Evolutionary conservation across 1,284 basidiomycete genomes (phyloP).

Genomic region (Irpex sp.): DNA sequence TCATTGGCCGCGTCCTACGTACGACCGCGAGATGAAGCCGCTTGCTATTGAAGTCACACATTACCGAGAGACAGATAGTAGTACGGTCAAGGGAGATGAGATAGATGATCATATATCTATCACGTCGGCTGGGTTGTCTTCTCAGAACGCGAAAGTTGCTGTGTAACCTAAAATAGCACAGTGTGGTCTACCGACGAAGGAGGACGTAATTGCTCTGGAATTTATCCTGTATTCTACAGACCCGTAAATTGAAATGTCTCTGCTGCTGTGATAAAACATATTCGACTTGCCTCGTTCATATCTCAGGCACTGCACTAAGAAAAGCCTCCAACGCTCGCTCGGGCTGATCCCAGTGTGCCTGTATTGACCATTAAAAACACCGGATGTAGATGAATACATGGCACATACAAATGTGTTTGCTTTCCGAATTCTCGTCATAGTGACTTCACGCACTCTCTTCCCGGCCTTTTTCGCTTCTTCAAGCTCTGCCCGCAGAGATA

Average conservation of each 20-base stretch:
- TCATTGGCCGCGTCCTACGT: background rate
- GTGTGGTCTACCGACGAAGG: no score
- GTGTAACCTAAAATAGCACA: no score
- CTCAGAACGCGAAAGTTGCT: no score
- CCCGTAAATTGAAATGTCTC: background rate
- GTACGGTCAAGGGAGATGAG: background rate
- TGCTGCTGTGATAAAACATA: background rate
- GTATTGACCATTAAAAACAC: background rate
- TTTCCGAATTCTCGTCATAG: conserved; percentile 14
- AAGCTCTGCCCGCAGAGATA: conserved; percentile 14
- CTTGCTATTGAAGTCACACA: background rate
- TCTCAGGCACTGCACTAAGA: background rate
- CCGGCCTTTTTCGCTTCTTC: conserved; percentile 12
- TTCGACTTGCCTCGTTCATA: background rate
- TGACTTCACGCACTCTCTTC: conserved; percentile 10
- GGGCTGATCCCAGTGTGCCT: background rate
- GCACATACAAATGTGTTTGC: conserved; percentile 24
- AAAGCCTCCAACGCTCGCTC: background rate
- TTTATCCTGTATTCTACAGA: no score
- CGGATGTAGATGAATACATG: background rate
- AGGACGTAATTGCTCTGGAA: no score
- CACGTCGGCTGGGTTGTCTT: background rate
- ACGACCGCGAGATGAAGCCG: background rate
- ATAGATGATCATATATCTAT: background rate
- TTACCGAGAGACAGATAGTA: background rate